Evolutionary conservation across 2,329 filamentous ascomycete genomes (phyloP), one percentile per base, ranked within the genome.

Genomic region (Ophiobolus disseminans): DNA sequence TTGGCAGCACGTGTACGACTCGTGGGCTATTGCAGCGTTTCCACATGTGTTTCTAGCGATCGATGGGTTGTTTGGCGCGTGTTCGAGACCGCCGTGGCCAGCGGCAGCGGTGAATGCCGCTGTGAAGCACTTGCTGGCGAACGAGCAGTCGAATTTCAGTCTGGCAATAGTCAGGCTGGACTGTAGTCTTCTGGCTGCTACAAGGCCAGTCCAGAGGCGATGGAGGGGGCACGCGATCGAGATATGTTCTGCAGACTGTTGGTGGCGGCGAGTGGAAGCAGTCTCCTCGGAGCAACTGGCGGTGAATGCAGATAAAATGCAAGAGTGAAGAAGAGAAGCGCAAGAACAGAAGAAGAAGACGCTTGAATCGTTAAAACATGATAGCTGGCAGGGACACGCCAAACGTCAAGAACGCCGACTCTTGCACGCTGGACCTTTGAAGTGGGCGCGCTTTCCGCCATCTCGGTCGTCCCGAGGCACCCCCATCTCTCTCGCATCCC

Each of bases 1-100:
- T 32, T 10, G 31, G 16, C 38, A n/a, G 31, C 39, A 40, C 48
- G 52, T 45, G 49, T 48, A 45, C 48, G 46, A 49, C 45, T 50
- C 44, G 56, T 50, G 50, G 44, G 42, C 34, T 31, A 32, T 26
- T 21, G 40, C 36, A 34, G 23, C 36, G 26, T 23, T 38, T 28
- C 36, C 36, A 32, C 20, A 45, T 35, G 19, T 16, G 34, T 39
- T 14, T 21, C 22, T 41, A 35, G 47, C 47, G 31, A 51, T 46
- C 23, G 50, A 41, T 21, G 32, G 28, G 20, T 35, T 20, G 25
- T 16, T 13, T 31, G n/a, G 11, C n/a, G 13, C 8, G 30, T 7
- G n/a, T 32, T 32, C 30, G n/a, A 32, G 30, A 32, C 16, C n/a
- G n/a, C n/a, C n/a, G n/a, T n/a, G n/a, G n/a, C n/a, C n/a, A n/a